Evolutionary conservation across 179 eudicot genomes (phyloP), one percentile per base, ranked within the genome.

Genomic region (Drosera spatulata): DNA sequence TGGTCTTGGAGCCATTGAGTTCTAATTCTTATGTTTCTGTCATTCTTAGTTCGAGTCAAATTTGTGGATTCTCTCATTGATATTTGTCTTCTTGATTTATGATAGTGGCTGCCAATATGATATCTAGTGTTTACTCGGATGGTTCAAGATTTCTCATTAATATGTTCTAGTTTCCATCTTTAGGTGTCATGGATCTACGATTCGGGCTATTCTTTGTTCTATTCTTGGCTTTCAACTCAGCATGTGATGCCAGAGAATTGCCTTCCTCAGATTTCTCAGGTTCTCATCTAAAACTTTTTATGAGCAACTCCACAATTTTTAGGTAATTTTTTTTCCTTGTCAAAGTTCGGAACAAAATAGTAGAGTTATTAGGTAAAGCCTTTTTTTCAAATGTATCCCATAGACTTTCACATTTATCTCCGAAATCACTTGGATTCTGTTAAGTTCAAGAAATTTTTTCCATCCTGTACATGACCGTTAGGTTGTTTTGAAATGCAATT

Each of bases 241-340:
- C 66, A 56, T 67, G 68, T 62, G 65, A 77, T 61, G 82, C 85
- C 51, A 71, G 88, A 65, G 72, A 73, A 53, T 6, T 73, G 39
- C 33, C 41, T 15, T 58, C 62, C 37, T 61, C 70, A 63, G 62
- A 58, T 53, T 38, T 58, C 56, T 63, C 70, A 74, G 82, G 80
- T 79, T 66, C 11, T 22, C 33, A 22, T 22, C 33, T 22, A 22
- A 22, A 22, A 22, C 33, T 22, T 22, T 22, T 22, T 22, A 22
- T 22, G 0, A 22, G 33, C 33, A 22, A 22, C 33, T 22, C 1
- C 33, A 22, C 33, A 22, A 73, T 14, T 40, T 58, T 33, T 10
- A 14, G 15, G 0, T 11, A 22, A 3, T 8, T 50, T 22, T 33
- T 41, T 40, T 2, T 3, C 10, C 52, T 33, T 49, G n/a, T 10